A percentile compares a stretch with the other conserved stretches of the same genome.
These are phyloP conservation scores for Cyclotella baltica DNA, from an alignment of 108 stramenopile genomes.

Conservation along the genomic window DNA sequence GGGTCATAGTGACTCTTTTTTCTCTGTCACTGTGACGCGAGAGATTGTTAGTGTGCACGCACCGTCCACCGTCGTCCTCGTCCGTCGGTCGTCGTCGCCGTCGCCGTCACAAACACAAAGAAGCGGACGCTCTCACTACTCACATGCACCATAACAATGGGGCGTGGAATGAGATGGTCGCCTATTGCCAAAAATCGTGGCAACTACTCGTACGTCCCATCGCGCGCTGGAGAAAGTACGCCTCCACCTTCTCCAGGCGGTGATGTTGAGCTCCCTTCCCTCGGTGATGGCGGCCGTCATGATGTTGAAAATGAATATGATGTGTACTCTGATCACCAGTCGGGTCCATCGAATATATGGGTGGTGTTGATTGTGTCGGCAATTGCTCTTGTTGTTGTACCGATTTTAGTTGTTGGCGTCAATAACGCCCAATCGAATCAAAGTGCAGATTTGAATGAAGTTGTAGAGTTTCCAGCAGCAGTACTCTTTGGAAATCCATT, in stretches of 20 bases:
- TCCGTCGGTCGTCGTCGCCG: not conserved
- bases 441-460: not conserved
- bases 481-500: conserved; percentile 9
- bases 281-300: not conserved
- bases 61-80: not conserved
- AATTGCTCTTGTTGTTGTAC: not conserved
- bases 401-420: not conserved
- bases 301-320: conserved; percentile 20
- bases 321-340: conserved; percentile 9
- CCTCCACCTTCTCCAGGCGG: conserved; percentile 14
- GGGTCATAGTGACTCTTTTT: no score
- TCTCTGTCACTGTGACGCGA: no score
- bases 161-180: conserved; percentile 22
- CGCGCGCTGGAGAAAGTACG: not conserved
- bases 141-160: no score
- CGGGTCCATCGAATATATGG: conserved; percentile 1
- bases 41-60: no score
- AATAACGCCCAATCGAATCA: not conserved
- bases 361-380: not conserved
- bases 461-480: conserved; percentile 14
- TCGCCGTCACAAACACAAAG: not conserved
- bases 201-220: conserved; percentile 13
- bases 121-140: no score
- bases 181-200: conserved; percentile 1
- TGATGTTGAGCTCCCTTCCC: not conserved